A percentile compares a stretch with the other conserved stretches of the same genome.
phyloP scores from a whole-genome alignment of 2,329 filamentous ascomycete genomes.

The Rosellinia necatrix region DNA sequence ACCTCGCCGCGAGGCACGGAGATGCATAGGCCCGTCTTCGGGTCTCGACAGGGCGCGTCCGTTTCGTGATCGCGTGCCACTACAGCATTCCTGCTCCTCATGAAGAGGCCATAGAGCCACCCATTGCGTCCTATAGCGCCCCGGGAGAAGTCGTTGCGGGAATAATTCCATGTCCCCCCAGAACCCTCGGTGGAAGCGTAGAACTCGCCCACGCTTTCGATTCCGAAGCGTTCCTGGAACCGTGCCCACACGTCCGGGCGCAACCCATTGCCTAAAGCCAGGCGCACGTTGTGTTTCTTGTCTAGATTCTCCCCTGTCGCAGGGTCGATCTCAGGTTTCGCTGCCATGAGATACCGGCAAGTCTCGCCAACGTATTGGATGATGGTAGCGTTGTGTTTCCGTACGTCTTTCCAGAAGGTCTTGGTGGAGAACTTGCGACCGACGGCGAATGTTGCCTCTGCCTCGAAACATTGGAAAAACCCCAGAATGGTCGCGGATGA shows the following conservation, averaged over 20 bases:
- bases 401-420: constrained; percentile 77
- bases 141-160: constrained; percentile 71
- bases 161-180: constrained; percentile 72
- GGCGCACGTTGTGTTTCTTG: constrained; percentile 70
- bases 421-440: constrained; percentile 79
- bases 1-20: constrained; percentile 62
- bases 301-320: constrained; percentile 71
- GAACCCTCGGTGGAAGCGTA: constrained; percentile 79
- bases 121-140: constrained; percentile 81
- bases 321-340: constrained; percentile 65
- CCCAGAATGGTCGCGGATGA: constrained; percentile 76
- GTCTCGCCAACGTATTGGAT: constrained; percentile 92
- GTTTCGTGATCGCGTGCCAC: constrained; percentile 74
- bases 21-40: constrained; percentile 70
- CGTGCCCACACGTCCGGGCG: constrained; percentile 83
- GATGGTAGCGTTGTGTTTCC: constrained; percentile 70
- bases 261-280: constrained; percentile 84
- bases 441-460: constrained; percentile 70
- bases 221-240: constrained; percentile 80
- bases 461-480: constrained; percentile 62
- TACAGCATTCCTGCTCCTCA: constrained; percentile 57
- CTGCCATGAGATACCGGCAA: constrained; percentile 77
- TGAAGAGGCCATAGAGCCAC: constrained; percentile 59
- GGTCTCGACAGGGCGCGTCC: constrained; percentile 69
- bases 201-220: constrained; percentile 77